Evolutionary conservation across 2,329 filamentous ascomycete genomes (phyloP), one percentile per base, ranked within the genome.

Genomic region (Ophiostoma ulmi): DNA sequence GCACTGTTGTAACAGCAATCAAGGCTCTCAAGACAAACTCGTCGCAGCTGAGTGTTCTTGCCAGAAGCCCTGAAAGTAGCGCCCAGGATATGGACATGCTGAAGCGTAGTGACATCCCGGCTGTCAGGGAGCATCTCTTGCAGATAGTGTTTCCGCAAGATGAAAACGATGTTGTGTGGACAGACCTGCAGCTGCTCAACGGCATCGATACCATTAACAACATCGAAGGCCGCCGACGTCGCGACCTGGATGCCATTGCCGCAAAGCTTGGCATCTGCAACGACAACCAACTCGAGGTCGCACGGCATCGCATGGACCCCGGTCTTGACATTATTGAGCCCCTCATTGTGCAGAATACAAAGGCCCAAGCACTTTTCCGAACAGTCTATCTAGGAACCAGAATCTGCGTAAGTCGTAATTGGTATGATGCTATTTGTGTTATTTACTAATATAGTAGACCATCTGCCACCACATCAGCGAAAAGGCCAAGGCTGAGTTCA

Each of bases 381-480:
- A 72, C 63, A 6, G 22, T 73, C 1, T 75, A 71, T 39, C 64
- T 75, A 0, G 74, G 74, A 3, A 70, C 69, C 0, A 69, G 74
- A 4, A 71, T 75, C 10, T 75, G 69, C 17, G 74, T 75, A 52
- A 67, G 36, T 52, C 13, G 39, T 14, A 22, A 6, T 36, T 20
- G 5, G 4, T 17, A 14, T 22, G 2, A 39, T 7, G 13, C 4
- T 13, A 38, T 10, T n/a, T 10, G 11, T 4, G 20, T 26, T 58
- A 31, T 44, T 39, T 20, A 31, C 36, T 26, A 13, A 10, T 2
- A 22, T n/a, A 13, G 5, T 2, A 74, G 74, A 69, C 68, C 1
- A 68, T 75, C 17, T 72, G 72, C n/a, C 68, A 74, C 26, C 73
- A 74, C 7, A 20, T 75, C 26, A 38, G 65, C 5, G 61, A 65